phyloP scores from a whole-genome alignment of 495 filamentous ascomycete genomes.

The Penicillium turbatum region DNA sequence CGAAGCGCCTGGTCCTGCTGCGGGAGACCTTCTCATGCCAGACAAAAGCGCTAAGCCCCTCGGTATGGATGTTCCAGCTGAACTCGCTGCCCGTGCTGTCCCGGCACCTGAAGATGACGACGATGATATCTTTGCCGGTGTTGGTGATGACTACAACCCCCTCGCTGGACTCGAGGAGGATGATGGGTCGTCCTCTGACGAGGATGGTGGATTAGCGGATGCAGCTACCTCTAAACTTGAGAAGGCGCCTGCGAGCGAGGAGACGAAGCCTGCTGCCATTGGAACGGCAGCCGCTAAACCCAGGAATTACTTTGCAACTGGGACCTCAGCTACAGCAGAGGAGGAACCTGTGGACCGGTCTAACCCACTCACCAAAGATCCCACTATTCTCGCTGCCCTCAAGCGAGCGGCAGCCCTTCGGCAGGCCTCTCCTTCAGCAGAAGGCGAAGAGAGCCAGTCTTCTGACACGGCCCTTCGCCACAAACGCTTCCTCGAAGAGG shows the following conservation, averaged over 20 bases:
- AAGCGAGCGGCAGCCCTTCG: slow-evolving; percentile 76
- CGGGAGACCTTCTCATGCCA: slow-evolving; percentile 54
- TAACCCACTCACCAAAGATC: slow-evolving; percentile 61
- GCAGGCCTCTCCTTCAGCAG: slow-evolving; percentile 34
- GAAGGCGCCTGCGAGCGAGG: slow-evolving; percentile 19
- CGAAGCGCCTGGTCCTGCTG: slow-evolving; percentile 29
- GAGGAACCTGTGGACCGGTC: slow-evolving; percentile 47
- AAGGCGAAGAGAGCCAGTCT: slow-evolving; percentile 40
- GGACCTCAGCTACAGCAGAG: slow-evolving; percentile 21
- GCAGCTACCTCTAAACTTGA: slow-evolving; percentile 10
- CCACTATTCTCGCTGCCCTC: slow-evolving; percentile 75
- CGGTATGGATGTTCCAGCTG: slow-evolving; percentile 74
- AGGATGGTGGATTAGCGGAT: slow-evolving; percentile 36
- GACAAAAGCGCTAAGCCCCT: slow-evolving; percentile 62
- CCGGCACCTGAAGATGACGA: slow-evolving; percentile 45
- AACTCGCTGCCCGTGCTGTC: slow-evolving; percentile 30
- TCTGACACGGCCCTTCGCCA: slow-evolving; percentile 58
- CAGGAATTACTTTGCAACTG: slow-evolving; percentile 41
- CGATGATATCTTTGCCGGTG: slow-evolving; percentile 82
- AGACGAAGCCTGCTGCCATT: slow-evolving; percentile 1
- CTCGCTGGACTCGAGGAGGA: slow-evolving; percentile 65
- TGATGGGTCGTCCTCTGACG: slow-evolving; percentile 45
- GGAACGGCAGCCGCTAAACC: slow-evolving; percentile 23
- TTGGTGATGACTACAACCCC: slow-evolving; percentile 83
- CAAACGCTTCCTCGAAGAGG: slow-evolving; percentile 67